Conservation (phyloP, 306 rosid species). For the Lathyrus sativus region DNA sequence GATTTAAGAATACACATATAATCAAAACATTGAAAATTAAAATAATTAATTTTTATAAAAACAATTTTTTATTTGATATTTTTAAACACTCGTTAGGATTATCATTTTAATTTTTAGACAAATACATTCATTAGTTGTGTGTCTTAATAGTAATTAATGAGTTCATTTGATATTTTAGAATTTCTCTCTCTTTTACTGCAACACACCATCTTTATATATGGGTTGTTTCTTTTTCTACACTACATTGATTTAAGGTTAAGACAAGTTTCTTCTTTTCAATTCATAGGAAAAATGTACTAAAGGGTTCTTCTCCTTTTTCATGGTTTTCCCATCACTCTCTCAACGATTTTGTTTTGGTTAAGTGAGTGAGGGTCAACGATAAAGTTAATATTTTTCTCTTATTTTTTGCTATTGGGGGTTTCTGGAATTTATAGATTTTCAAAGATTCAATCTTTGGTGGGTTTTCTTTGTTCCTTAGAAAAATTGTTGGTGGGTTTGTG, state of each 20-base stretch:
- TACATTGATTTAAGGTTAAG: conserved; percentile 32
- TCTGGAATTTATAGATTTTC: conserved; percentile 29
- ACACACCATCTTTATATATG: neutral
- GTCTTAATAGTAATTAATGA: too few relatives aligned
- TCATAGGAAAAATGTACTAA: neutral
- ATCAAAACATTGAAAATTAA: too few relatives aligned
- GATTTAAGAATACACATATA: too few relatives aligned
- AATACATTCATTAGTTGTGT: too few relatives aligned
- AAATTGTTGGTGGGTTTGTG: conserved; percentile 31
- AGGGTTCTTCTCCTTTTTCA: conserved; percentile 7
- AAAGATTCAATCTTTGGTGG: conserved; percentile 27
- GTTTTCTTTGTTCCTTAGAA: conserved; percentile 15
- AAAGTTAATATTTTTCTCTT: neutral
- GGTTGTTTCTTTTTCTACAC: conserved; percentile 2
- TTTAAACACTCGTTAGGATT: too few relatives aligned
- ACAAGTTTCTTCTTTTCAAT: conserved; percentile 40
- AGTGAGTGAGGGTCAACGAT: conserved; percentile 14
- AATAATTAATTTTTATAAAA: too few relatives aligned
- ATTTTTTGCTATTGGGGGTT: neutral
- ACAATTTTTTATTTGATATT: too few relatives aligned
- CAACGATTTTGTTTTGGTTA: neutral
- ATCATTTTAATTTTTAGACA: too few relatives aligned
- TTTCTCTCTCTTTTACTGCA: conserved; percentile 5
- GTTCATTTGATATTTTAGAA: neutral
- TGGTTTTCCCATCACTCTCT: neutral